Evolutionary conservation across 495 filamentous ascomycete genomes (phyloP).

Genomic region (Neurospora discreta): DNA sequence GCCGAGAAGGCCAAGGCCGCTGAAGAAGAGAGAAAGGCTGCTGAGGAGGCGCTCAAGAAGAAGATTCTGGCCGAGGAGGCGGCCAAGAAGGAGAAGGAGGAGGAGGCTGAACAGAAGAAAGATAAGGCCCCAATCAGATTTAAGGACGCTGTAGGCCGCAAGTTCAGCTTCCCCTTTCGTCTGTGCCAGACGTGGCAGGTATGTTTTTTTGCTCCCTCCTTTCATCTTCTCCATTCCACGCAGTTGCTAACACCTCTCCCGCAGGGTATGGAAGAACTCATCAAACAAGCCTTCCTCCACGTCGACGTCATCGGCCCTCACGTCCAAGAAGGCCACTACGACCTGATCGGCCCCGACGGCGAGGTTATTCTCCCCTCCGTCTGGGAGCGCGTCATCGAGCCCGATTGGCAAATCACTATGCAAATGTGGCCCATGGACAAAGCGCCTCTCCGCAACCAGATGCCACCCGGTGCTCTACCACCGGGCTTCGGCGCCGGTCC

Average conservation of each 20-base stretch:
- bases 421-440: slow-evolving; percentile 87
- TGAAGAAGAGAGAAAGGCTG: slow-evolving; percentile 27
- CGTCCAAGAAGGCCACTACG: slow-evolving; percentile 76
- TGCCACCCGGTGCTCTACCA: slow-evolving; percentile 9
- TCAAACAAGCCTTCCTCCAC: slow-evolving; percentile 78
- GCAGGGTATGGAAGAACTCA: slow-evolving; percentile 76
- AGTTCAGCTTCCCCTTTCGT: slow-evolving; percentile 77
- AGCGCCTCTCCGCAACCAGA: slow-evolving; percentile 9
- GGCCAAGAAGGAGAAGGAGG: slow-evolving; percentile 31
- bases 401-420: slow-evolving; percentile 87
- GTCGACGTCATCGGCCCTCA: slow-evolving; percentile 74
- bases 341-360: slow-evolving; percentile 70
- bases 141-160: slow-evolving; percentile 76
- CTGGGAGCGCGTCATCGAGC: slow-evolving; percentile 77
- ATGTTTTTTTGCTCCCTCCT: slow-evolving; percentile 18
- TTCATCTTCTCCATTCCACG: background rate
- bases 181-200: slow-evolving; percentile 73
- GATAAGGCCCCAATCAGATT: slow-evolving; percentile 57
- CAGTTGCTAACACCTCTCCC: background rate
- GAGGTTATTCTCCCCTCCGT: slow-evolving; percentile 82
- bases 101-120: slow-evolving; percentile 42
- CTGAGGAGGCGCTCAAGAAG: slow-evolving; percentile 37
- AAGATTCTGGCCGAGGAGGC: slow-evolving; percentile 27
- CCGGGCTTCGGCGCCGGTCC: background rate
- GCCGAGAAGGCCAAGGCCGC: slow-evolving; percentile 13